Evolutionary conservation across 1,284 basidiomycete species (phyloP), one percentile per base, ranked within the genome.

Genomic region (Neonothopanus nambi): DNA sequence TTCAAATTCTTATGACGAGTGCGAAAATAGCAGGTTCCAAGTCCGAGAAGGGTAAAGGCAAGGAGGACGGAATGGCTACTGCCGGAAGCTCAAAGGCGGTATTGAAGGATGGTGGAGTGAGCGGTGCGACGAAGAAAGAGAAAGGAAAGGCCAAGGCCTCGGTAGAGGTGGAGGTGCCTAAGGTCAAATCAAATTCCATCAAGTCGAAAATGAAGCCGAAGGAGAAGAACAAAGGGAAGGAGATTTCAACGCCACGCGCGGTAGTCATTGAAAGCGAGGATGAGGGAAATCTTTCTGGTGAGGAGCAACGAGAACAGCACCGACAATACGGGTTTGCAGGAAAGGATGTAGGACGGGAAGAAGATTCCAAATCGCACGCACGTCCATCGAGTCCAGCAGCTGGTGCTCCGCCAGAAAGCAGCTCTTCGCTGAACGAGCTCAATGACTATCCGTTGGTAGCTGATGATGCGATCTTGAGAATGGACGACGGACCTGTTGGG

Each of bases 151-250:
- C 20, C 13, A 50, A 30, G n/a, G 21, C 7, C 33, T 6, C 33
- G n/a, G 35, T 5, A 21, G 38, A 48, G 13, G 38, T 17, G 6
- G 26, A 43, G 30, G 23, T 15, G n/a, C 24, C 8, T 15, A 7
- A 36, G 7, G 5, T n/a, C 6, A 40, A 41, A 39, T 8, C 24
- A 9, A 24, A 35, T 7, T 40, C 36, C 9, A 42, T 53, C 12
- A 53, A 48, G 36, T 38, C 37, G 20, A 53, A 53, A 17, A 53
- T 53, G 52, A 53, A 48, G 15, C 52, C 52, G 2, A 28, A 28
- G 26, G 26, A 28, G 26, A 28, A 28, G 11, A 28, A 5, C 26
- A 44, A 44, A 15, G 23, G 9, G 21, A n/a, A 44, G 24, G 23
- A 26, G 21, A n/a, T 24, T 8, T 15, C 42, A 17, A 23, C 42